Evolutionary conservation across 139 green algal species (phyloP).

Genomic region (Mesotaenium endlicherianum): DNA sequence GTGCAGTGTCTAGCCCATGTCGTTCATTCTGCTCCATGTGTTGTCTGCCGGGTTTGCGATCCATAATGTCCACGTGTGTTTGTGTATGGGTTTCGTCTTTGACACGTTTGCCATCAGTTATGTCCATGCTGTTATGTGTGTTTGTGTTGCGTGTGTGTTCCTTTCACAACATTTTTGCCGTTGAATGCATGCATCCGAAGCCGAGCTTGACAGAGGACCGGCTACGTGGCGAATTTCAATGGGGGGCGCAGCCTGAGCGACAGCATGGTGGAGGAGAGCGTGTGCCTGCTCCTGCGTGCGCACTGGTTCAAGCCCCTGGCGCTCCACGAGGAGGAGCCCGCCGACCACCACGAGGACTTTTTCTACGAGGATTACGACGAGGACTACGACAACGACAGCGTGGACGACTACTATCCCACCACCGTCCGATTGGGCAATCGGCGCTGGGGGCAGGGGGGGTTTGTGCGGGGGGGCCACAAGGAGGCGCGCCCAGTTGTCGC

Average conservation of each 20-base stretch:
- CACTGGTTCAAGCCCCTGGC: slow-evolving; percentile 73
- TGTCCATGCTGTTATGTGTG: neutral
- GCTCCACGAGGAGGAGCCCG: slow-evolving; percentile 34
- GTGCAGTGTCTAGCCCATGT: too few relatives aligned
- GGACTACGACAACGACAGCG: slow-evolving; percentile 63
- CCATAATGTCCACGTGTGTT: too few relatives aligned
- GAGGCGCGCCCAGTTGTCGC: slow-evolving; percentile 34
- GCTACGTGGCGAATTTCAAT: neutral
- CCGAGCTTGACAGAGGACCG: neutral
- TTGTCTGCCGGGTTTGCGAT: too few relatives aligned
- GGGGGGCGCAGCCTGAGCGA: slow-evolving; percentile 60
- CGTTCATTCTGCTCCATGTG: too few relatives aligned
- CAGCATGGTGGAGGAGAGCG: slow-evolving; percentile 71
- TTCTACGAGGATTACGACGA: slow-evolving; percentile 38
- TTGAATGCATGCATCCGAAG: neutral
- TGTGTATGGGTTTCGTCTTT: neutral
- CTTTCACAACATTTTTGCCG: neutral
- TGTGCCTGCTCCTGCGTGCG: slow-evolving; percentile 76
- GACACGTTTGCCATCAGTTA: neutral
- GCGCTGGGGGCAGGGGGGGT: slow-evolving; percentile 71
- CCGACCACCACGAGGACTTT: slow-evolving; percentile 54
- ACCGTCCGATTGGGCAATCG: slow-evolving; percentile 77
- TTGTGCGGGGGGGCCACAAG: slow-evolving; percentile 58
- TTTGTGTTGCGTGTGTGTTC: neutral
- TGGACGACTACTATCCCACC: slow-evolving; percentile 67